Percentiles rank a stretch among this genome's conserved stretches.
Evolutionary conservation across 2,329 filamentous ascomycete species (phyloP).

Genomic region (Ceratocystis variospora): DNA sequence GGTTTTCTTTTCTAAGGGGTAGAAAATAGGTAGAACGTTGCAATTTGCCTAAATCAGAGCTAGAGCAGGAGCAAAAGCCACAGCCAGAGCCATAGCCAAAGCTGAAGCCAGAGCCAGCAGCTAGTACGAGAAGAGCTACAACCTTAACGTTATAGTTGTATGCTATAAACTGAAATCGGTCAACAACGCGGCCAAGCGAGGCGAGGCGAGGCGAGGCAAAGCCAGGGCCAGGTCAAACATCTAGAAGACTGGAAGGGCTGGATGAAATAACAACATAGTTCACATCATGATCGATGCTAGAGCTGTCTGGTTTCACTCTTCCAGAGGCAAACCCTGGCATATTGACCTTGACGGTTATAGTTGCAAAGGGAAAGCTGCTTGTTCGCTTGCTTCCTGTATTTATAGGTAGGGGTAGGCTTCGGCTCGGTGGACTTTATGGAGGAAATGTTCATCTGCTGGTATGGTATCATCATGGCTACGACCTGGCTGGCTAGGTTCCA

Average conservation of each 20-base stretch:
- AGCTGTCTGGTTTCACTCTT: not conserved
- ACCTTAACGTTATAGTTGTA: not conserved
- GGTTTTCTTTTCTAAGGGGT: not conserved
- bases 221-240: not conserved
- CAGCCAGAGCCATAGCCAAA: too few species aligned
- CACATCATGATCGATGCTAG: not conserved
- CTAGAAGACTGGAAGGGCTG: too few species aligned
- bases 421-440: not conserved
- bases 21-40: not conserved
- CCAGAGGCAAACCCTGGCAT: not conserved
- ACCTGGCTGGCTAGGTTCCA: not conserved
- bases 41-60: not conserved
- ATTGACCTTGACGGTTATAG: not conserved
- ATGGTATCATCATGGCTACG: not conserved
- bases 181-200: not conserved
- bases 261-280: not conserved
- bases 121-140: not conserved
- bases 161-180: not conserved
- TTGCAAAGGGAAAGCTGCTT: not conserved
- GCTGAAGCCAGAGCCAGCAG: too few species aligned
- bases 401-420: not conserved
- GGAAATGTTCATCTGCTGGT: not conserved
- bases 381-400: not conserved
- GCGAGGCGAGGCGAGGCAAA: not conserved
- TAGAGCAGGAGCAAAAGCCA: not conserved